Evolutionary conservation across 306 rosid genomes (phyloP).

Genomic region (Mucuna pruriens): DNA sequence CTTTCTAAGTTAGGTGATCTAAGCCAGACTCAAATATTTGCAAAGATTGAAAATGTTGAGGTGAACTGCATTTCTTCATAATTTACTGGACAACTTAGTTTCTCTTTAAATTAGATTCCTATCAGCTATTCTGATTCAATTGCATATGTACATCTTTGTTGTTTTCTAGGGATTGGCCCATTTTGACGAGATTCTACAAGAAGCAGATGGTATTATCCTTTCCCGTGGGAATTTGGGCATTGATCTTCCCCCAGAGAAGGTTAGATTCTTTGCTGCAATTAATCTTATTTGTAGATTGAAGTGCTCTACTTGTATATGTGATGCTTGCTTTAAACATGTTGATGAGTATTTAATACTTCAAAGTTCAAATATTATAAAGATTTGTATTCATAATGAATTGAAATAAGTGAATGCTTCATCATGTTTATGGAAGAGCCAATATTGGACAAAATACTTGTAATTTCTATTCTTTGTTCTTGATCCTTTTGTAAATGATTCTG

Average conservation of each 20-base stretch:
- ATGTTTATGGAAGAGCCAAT: slow-evolving; percentile 1
- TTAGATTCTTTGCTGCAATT: slow-evolving; percentile 40
- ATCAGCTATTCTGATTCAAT: slow-evolving; percentile 9
- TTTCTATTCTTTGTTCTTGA: not conserved
- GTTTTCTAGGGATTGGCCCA: slow-evolving; percentile 77
- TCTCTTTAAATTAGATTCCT: slow-evolving; percentile 24
- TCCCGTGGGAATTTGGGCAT: slow-evolving; percentile 97
- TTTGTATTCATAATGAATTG: slow-evolving; percentile 16
- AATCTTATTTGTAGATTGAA: slow-evolving; percentile 15
- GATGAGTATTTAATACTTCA: slow-evolving; percentile 9
- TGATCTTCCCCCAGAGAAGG: slow-evolving; percentile 99
- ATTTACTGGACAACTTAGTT: not conserved
- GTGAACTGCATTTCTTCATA: slow-evolving; percentile 51
- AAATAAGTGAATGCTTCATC: not conserved
- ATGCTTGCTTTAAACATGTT: not conserved
- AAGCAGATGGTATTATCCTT: slow-evolving; percentile 93
- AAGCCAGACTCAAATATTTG: slow-evolving; percentile 86
- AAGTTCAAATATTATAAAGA: not conserved
- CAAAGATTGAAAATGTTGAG: slow-evolving; percentile 91
- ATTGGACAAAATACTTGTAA: not conserved
- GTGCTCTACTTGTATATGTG: not conserved
- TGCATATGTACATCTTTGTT: slow-evolving; percentile 20
- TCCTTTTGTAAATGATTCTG: not conserved
- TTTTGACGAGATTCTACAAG: slow-evolving; percentile 91
- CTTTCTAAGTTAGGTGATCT: slow-evolving; percentile 77